Base-by-base conservation (phyloP, 148 eudicot genomes). In the Diospyros kaki region DNA sequence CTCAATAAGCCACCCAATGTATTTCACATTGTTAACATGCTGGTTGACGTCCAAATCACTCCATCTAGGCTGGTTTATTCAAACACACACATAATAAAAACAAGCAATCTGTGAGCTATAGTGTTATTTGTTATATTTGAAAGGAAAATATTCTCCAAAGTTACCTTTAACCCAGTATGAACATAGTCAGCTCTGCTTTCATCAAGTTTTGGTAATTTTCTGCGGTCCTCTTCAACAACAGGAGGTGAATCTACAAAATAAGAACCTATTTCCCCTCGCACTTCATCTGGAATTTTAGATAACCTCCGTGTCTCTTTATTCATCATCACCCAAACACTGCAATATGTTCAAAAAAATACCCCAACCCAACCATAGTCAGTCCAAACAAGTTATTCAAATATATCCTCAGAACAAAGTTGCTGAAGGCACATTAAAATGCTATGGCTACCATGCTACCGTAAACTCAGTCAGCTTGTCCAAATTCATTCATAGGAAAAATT, bases 291-390 rank as follows among this genome's bases (percentile, higher is more conserved):
- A 84, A 95, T 86, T 85, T 93, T 95, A 44, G 99, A 81, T 65
- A 95, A 80, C 83, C 85, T 88, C 81, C 99, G 86, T 13, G 99
- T 95, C 54, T 83, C 73, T 80, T 91, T 91, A 88, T 93, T 95
- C 99, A 95, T 95, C 99, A 95, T 88, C 71, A 95, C 99, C 89
- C 90, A 91, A n/a, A 88, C 83, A 81, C 99, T 95, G 86, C 81
- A 82, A 58, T 55, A 38, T 65, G 58, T 45, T 58, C 55, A 73
- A 62, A 39, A 64, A 72, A 11, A 72, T 7, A 39, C 46, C 55
- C 44, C 55, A 9, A 67, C 54, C 28, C 3, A 14, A 56, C 2
- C 17, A 2, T 15, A 15, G 17, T 67, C 58, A 51, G 13, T 48
- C 43, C 6, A 68, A 38, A 51, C 11, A 68, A 50, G 56, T 68